These are phyloP conservation scores for Camelina laxa DNA, from an alignment of 345 rosid species.

Conservation along the genomic window DNA sequence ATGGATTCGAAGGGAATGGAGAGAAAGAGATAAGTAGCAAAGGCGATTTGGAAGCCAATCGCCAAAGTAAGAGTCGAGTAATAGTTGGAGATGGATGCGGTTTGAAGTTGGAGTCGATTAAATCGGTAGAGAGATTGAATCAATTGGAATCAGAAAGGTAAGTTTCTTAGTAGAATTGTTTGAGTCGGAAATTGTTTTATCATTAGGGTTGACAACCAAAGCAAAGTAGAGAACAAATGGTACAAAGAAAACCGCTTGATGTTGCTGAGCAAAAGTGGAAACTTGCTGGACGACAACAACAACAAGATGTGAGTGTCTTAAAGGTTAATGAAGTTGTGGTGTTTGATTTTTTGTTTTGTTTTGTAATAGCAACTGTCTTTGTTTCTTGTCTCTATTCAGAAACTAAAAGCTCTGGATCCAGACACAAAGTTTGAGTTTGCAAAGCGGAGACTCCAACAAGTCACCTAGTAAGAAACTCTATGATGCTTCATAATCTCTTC, in stretches of 20 bases:
- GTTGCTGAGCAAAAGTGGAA: conserved; percentile 39
- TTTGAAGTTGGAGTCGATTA: too few relatives aligned
- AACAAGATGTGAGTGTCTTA: conserved; percentile 58
- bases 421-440: conserved; percentile 75
- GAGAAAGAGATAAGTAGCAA: too few relatives aligned
- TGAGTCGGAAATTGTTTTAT: too few relatives aligned
- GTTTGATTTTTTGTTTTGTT: background rate
- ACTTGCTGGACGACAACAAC: conserved; percentile 29
- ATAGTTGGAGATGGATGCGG: too few relatives aligned
- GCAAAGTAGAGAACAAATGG: conserved; percentile 52
- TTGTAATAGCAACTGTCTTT: conserved; percentile 32
- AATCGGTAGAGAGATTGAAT: too few relatives aligned
- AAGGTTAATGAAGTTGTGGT: conserved; percentile 44
- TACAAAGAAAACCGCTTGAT: conserved; percentile 51
- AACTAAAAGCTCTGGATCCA: conserved; percentile 54
- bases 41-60: too few relatives aligned
- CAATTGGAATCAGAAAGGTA: too few relatives aligned
- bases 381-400: conserved; percentile 30
- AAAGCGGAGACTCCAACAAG: conserved; percentile 84
- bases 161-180: too few relatives aligned
- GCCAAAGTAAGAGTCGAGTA: too few relatives aligned
- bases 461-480: too few relatives aligned
- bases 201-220: conserved; percentile 59
- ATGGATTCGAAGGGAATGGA: too few relatives aligned
- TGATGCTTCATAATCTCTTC: too few relatives aligned